Evolutionary conservation across 202 grass and related monocot species (phyloP), one percentile per base, ranked within the genome.

Genomic region (Carex arenaria): DNA sequence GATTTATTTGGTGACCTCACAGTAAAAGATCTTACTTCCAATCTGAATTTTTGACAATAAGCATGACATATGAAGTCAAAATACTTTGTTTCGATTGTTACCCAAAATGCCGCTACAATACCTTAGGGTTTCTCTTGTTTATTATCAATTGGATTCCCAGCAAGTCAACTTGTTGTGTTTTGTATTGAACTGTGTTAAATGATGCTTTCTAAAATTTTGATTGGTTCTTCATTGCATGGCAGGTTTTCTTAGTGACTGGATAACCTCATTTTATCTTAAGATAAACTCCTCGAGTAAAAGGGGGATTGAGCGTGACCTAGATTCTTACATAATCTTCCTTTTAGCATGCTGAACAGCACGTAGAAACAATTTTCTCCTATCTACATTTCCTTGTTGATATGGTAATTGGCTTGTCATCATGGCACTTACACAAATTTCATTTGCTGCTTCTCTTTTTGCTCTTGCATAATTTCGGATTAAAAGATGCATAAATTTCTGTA

Each of bases 371-470:
- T 38, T 57, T 55, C 17, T 78, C 52, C 28, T 32, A 18, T n/a
- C 52, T 77, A n/a, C 73, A 57, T 34, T 32, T 60, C 53, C 73
- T 38, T n/a, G 54, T 78, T 78, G 53, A 60, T 38, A 78, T 78
- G 73, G 73, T 78, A 78, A 78, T 59, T 59, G 34, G 72, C 52
- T 57, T 31, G 52, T 13, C 30, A 38, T 56, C 67, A 34, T 59
- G 28, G 52, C 57, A 19, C 34, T 57, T 57, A 34, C 20, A 72
- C 67, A 72, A 49, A 72, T 14, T 32, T 18, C 12, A 19, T 57
- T 19, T 52, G 20, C 34, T 77, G 19, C 2, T 59, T 57, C 36
- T 19, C 11, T 77, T 11, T 55, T 18, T 56, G 28, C 31, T 76
- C 51, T 56, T 56, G 0, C 55, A 18, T 76, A 14, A 56, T 76